Evolutionary conservation across 73 alveolate genomes (phyloP).

Genomic region (Tetrahymena thermophila): DNA sequence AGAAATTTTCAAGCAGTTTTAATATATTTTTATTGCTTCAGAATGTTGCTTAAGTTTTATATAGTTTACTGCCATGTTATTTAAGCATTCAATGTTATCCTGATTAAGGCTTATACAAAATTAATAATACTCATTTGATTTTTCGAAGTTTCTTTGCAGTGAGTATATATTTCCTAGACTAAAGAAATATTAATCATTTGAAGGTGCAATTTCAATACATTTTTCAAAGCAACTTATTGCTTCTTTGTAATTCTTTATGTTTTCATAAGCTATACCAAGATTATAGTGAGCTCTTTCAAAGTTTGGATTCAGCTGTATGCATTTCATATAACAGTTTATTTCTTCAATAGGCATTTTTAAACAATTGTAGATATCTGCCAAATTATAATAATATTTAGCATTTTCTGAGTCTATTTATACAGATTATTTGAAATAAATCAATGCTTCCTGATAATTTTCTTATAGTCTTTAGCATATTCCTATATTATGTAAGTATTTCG

Average conservation of each 20-base stretch:
- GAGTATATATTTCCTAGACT: background rate
- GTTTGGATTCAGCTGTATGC: background rate
- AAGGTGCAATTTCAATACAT: background rate
- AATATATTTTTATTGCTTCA: background rate
- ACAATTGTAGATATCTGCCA: background rate
- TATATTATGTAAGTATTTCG: background rate
- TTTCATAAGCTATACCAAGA: background rate
- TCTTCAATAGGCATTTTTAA: background rate
- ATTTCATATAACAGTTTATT: background rate
- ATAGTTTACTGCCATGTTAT: background rate
- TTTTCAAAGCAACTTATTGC: background rate
- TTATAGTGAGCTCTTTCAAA: background rate
- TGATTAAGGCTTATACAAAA: background rate
- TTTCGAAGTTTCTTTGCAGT: background rate
- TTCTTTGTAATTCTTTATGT: background rate
- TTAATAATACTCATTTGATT: background rate
- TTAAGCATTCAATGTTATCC: background rate
- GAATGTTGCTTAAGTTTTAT: background rate
- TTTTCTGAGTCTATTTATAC: background rate
- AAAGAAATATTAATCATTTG: background rate
- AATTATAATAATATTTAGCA: background rate
- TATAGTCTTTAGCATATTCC: background rate
- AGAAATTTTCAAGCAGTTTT: background rate
- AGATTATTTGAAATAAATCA: background rate
- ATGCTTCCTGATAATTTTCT: background rate